These are phyloP conservation scores for Phytophthora boehmeriae DNA, from an alignment of 352 stramenopile species.

Conservation along the genomic window DNA sequence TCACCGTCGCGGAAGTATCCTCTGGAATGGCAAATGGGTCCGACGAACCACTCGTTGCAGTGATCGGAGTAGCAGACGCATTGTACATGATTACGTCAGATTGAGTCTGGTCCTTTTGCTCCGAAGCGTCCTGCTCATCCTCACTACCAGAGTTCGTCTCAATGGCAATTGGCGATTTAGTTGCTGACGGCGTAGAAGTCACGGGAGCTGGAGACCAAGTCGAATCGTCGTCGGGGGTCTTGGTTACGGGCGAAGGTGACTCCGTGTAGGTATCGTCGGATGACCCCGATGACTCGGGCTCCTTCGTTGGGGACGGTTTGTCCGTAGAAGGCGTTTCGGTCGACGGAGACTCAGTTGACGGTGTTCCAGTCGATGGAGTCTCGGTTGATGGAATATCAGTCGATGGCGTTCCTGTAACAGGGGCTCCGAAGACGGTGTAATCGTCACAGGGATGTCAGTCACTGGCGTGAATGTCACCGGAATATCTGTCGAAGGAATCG, in stretches of 20 bases:
- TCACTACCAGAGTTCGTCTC: slow-evolving; percentile 44
- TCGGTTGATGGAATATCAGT: slow-evolving; percentile 4
- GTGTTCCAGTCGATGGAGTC: slow-evolving; percentile 2
- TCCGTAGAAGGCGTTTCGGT: slow-evolving; percentile 18
- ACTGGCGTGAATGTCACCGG: slow-evolving; percentile 7
- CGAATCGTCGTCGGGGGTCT: slow-evolving; percentile 13
- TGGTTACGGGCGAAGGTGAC: slow-evolving; percentile 28
- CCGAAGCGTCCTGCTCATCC: slow-evolving; percentile 30
- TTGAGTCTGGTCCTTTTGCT: slow-evolving; percentile 42
- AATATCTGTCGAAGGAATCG: slow-evolving; percentile 1
- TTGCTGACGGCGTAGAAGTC: slow-evolving; percentile 24
- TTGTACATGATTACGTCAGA: slow-evolving; percentile 63
- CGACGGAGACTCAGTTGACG: slow-evolving; percentile 4
- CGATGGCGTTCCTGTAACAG: slow-evolving; percentile 7
- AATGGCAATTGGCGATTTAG: slow-evolving; percentile 44
- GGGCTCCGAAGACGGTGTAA: slow-evolving; percentile 6
- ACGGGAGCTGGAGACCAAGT: slow-evolving; percentile 25
- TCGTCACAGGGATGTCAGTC: slow-evolving; percentile 13
- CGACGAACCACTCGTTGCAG: slow-evolving; percentile 28
- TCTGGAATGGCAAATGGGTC: slow-evolving; percentile 67
- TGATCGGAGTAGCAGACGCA: slow-evolving; percentile 33
- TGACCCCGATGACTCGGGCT: slow-evolving; percentile 15
- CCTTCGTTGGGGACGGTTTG: slow-evolving; percentile 10
- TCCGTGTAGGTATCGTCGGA: slow-evolving; percentile 4
- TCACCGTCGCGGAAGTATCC: slow-evolving; percentile 31